phyloP scores from a whole-genome alignment of 2,329 filamentous ascomycete genomes.

The Huntiella moniliformis region DNA sequence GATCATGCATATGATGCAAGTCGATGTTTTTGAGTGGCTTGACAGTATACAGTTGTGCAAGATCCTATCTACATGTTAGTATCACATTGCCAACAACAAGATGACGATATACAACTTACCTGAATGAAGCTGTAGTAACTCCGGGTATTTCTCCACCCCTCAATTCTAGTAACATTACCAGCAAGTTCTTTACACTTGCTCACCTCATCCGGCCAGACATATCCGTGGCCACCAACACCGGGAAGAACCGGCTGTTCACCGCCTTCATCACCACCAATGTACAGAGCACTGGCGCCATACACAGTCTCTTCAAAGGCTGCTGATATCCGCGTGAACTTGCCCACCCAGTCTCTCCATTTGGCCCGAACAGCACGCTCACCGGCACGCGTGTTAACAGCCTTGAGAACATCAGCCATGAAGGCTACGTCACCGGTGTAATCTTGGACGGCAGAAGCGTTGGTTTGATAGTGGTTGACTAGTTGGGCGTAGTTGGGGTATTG shows the following conservation, averaged over 20 bases:
- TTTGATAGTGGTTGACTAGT: conserved; percentile 22
- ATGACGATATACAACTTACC: conserved; percentile 24
- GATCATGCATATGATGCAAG: conserved; percentile 81
- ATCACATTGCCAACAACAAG: not conserved
- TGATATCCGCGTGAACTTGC: conserved; percentile 79
- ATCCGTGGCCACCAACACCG: conserved; percentile 60
- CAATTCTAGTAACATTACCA: conserved; percentile 79
- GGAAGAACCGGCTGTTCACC: conserved; percentile 39
- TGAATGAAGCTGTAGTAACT: conserved; percentile 94
- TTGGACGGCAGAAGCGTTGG: conserved; percentile 22
- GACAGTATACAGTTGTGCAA: conserved; percentile 43
- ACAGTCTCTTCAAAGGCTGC: conserved; percentile 91
- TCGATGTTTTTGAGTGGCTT: conserved; percentile 65
- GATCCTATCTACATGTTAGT: conserved; percentile 28
- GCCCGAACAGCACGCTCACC: conserved; percentile 79
- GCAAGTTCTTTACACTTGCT: conserved; percentile 71
- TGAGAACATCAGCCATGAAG: conserved; percentile 74
- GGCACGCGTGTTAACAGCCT: conserved; percentile 67
- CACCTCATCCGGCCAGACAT: conserved; percentile 78
- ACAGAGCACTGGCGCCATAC: conserved; percentile 78
- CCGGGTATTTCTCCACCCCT: conserved; percentile 89
- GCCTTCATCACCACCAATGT: conserved; percentile 60
- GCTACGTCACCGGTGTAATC: conserved; percentile 73
- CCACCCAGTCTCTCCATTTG: conserved; percentile 90
- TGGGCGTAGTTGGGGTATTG: conserved; percentile 42